phyloP scores from a whole-genome alignment of 345 rosid species.

The Raphanus raphanistrum region DNA sequence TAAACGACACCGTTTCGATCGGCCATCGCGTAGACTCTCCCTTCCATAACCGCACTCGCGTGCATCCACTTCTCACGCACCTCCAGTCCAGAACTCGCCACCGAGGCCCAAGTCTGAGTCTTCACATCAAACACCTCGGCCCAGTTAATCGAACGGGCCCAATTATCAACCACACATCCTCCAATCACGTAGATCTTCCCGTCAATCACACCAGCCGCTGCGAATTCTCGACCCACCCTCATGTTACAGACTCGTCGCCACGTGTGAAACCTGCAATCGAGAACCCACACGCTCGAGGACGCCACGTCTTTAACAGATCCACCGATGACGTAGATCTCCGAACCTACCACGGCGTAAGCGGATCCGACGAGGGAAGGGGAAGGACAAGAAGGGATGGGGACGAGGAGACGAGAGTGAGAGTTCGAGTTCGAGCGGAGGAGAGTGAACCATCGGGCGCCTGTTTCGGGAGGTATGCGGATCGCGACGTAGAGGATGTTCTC shows the following conservation, averaged over 20 bases:
- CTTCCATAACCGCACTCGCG: conserved; percentile 73
- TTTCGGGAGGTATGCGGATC: conserved; percentile 51
- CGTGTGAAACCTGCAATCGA: conserved; percentile 63
- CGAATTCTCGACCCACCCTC: conserved; percentile 74
- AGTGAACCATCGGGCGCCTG: conserved; percentile 51
- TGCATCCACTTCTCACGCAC: conserved; percentile 93
- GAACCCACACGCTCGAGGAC: conserved; percentile 70
- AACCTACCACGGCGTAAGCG: conserved; percentile 55
- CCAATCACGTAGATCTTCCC: conserved; percentile 75
- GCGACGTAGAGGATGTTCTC: conserved; percentile 63
- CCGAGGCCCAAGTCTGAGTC: conserved; percentile 55
- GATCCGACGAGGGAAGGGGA: conserved; percentile 58
- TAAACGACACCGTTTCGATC: conserved; percentile 78
- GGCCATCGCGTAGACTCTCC: conserved; percentile 74
- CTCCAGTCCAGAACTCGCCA: conserved; percentile 49
- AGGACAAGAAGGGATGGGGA: conserved; percentile 60
- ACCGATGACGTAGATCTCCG: conserved; percentile 64
- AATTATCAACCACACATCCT: conserved; percentile 58
- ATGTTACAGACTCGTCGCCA: conserved; percentile 61
- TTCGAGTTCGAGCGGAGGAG: conserved; percentile 34
- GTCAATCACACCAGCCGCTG: conserved; percentile 68
- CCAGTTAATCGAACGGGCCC: conserved; percentile 61
- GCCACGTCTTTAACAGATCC: conserved; percentile 71
- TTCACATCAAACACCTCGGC: conserved; percentile 72
- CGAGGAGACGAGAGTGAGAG: conserved; percentile 33